Base-by-base conservation (phyloP, 179 eudicot genomes). In the Vitellaria paradoxa region DNA sequence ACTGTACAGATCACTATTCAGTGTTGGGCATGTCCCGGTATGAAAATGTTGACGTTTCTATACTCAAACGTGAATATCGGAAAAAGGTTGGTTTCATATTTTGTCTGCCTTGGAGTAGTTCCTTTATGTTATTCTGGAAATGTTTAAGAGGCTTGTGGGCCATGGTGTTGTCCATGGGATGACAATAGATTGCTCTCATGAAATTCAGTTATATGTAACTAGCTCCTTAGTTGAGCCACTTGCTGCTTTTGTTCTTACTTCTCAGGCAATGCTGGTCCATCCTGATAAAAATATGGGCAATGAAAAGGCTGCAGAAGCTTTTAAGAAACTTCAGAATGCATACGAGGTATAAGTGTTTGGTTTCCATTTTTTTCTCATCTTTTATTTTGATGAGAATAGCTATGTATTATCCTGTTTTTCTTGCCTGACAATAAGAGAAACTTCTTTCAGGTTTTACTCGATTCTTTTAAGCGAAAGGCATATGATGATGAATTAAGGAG, bases 241-340 rank as follows among this genome's bases (percentile, higher is more conserved):
- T 78, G 46, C 52, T 53, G 42, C 37, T 53, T 53, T 76, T 18
- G 56, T 81, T 82, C 37, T 30, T 2, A 30, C 37, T 50, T 50
- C 10, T 78, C 79, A 96, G 99, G 99, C 99, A 62, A 96, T 94
- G 98, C 88, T 96, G 75, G 99, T 94, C 82, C 99, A 96, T 84
- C 99, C 99, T 85, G 99, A 96, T 85, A 96, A 96, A 87, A 96
- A 96, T 80, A 96, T 96, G 99, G 98, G 97, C 76, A 92, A 96
- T 84, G 99, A 96, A 75, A 96, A 91, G 87, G 99, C 99, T 83
- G 98, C 92, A 57, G 98, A 96, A 84, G 99, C 99, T 82, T 96
- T 96, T 80, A 90, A 94, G 83, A 96, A 92, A 85, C 99, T 96
- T 83, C 99, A 96, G 83, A 92, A 91, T 82, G 98, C 99, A 65